Conservation (phyloP, 805 yeast species). For the Suhomyces pyralidae region DNA sequence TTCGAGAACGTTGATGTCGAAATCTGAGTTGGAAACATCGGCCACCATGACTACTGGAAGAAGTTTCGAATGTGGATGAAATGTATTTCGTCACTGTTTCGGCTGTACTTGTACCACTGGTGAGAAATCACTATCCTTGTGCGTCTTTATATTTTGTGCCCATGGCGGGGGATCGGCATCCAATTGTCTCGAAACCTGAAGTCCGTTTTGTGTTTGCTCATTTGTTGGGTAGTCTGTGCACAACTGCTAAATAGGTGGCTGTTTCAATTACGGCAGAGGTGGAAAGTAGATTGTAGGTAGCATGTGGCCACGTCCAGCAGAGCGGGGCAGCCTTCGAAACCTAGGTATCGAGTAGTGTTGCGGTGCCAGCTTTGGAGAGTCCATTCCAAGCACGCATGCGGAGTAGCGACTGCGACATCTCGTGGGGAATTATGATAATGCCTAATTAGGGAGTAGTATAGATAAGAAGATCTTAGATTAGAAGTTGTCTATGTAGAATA, state of each 20-base stretch:
- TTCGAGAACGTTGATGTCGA: constrained; percentile 40
- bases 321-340: no score
- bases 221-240: background rate
- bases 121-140: background rate
- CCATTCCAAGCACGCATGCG: background rate
- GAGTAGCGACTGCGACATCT: background rate
- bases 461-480: no score
- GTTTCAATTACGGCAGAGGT: background rate
- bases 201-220: background rate
- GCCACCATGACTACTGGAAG: background rate
- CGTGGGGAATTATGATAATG: background rate
- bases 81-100: background rate
- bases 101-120: background rate
- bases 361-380: background rate
- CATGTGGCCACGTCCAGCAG: background rate
- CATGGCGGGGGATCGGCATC: background rate
- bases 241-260: background rate
- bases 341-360: background rate
- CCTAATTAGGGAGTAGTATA: background rate
- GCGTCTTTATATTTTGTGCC: background rate
- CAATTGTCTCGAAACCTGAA: background rate
- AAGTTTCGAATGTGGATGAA: background rate
- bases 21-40: constrained; percentile 14
- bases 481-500: no score
- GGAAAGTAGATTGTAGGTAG: background rate